phyloP scores from a whole-genome alignment of 495 filamentous ascomycete genomes.

The Penicillium chermesinum region DNA sequence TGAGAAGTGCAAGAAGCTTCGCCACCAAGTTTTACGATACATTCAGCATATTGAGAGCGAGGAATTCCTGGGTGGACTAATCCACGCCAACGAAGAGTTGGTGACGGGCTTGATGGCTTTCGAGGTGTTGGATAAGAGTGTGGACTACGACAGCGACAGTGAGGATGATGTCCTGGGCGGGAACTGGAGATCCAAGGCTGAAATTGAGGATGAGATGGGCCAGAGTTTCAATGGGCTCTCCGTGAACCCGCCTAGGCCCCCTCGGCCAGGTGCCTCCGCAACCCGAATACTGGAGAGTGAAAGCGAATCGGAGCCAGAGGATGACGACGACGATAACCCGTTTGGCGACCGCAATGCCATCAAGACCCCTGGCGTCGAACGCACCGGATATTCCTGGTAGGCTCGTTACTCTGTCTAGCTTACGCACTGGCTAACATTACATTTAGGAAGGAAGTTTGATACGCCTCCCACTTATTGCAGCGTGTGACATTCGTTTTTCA shows the following conservation, averaged over 20 bases:
- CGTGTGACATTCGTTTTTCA: too few species aligned
- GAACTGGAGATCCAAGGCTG: constrained; percentile 30
- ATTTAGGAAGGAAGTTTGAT: constrained; percentile 22
- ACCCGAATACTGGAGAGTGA: constrained; percentile 34
- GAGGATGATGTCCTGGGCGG: constrained; percentile 50
- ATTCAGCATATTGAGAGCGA: constrained; percentile 82
- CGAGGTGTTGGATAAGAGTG: constrained; percentile 89
- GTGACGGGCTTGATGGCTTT: constrained; percentile 91
- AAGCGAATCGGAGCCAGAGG: constrained; percentile 46
- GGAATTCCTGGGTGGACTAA: constrained; percentile 71
- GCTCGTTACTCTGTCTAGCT: background rate
- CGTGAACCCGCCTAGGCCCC: constrained; percentile 40
- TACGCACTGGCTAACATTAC: background rate
- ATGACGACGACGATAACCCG: constrained; percentile 67
- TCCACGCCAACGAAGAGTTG: constrained; percentile 80
- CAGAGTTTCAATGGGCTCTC: constrained; percentile 38
- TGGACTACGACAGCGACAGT: constrained; percentile 94
- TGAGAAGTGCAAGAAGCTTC: constrained; percentile 77
- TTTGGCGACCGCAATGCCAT: constrained; percentile 74
- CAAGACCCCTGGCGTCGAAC: constrained; percentile 54
- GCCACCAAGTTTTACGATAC: constrained; percentile 81
- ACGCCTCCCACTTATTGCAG: too few species aligned
- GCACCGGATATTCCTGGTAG: constrained; percentile 51
- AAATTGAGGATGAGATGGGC: constrained; percentile 26
- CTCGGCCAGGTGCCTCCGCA: constrained; percentile 31